phyloP scores from a whole-genome alignment of 306 rosid genomes.

The Rosa persica region DNA sequence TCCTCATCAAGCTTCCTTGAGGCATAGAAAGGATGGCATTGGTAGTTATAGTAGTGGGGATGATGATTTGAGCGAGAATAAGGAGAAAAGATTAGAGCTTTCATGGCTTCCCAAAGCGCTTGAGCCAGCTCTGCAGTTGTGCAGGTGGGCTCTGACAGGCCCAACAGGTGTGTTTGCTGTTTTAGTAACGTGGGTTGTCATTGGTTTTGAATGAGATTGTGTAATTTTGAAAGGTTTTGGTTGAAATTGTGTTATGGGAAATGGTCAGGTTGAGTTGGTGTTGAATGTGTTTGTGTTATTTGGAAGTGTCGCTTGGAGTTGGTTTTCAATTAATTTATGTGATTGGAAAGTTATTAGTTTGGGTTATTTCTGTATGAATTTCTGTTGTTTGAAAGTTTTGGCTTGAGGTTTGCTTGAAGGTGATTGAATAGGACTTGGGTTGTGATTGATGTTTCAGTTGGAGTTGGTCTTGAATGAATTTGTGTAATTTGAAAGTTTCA shows the following conservation, averaged over 20 bases:
- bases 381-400: too few relatives aligned
- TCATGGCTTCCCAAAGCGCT: constrained; percentile 88
- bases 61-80: constrained; percentile 54
- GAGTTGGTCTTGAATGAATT: background rate
- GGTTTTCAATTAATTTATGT: background rate
- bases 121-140: constrained; percentile 85
- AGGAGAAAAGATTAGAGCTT: constrained; percentile 62
- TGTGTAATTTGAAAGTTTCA: background rate
- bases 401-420: background rate
- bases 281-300: background rate
- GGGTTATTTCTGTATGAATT: background rate
- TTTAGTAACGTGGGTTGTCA: background rate
- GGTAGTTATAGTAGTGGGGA: constrained; percentile 44
- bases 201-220: constrained; percentile 12
- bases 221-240: background rate
- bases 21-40: constrained; percentile 35
- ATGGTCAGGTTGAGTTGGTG: background rate
- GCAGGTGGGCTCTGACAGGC: constrained; percentile 75
- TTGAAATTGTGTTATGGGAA: background rate
- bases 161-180: constrained; percentile 59
- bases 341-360: too few relatives aligned
- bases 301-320: background rate
- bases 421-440: background rate
- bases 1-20: constrained; percentile 34
- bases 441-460: background rate